phyloP scores from a whole-genome alignment of 257 asterid genomes.

The Solanum neorickii region DNA sequence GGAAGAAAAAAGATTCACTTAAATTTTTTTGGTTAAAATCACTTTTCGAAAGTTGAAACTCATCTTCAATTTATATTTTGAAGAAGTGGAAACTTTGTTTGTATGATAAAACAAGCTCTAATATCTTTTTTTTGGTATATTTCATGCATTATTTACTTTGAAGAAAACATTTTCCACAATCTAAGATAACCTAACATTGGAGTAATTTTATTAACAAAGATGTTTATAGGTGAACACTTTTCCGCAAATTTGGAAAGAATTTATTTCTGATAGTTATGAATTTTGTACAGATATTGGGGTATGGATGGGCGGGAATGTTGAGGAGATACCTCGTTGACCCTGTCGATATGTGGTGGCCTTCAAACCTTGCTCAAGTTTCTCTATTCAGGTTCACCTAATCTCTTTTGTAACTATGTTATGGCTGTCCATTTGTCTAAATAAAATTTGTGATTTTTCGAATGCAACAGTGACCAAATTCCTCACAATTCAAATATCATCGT shows the following conservation, averaged over 20 bases:
- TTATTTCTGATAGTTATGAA: background rate
- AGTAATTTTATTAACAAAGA: background rate
- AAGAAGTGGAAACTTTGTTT: background rate
- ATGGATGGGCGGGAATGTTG: slow-evolving; percentile 99
- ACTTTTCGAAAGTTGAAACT: background rate
- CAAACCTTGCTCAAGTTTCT: slow-evolving; percentile 96
- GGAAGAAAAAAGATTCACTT: background rate
- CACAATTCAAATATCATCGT: background rate
- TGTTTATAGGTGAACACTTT: background rate
- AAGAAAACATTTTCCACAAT: background rate
- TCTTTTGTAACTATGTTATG: background rate
- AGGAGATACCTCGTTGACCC: slow-evolving; percentile 89
- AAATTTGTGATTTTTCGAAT: background rate
- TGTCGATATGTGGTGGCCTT: slow-evolving; percentile 99
- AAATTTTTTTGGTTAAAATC: background rate
- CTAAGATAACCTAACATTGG: background rate
- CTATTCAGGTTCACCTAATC: slow-evolving; percentile 45
- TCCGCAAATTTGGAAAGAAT: background rate
- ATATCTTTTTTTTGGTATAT: background rate
- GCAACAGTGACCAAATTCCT: background rate
- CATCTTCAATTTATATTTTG: background rate
- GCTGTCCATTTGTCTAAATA: background rate
- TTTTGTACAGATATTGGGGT: slow-evolving; percentile 71
- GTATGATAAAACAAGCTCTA: background rate
- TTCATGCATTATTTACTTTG: background rate